phyloP scores from a whole-genome alignment of 78 protist species.

The Dictyostelium intermedium region DNA sequence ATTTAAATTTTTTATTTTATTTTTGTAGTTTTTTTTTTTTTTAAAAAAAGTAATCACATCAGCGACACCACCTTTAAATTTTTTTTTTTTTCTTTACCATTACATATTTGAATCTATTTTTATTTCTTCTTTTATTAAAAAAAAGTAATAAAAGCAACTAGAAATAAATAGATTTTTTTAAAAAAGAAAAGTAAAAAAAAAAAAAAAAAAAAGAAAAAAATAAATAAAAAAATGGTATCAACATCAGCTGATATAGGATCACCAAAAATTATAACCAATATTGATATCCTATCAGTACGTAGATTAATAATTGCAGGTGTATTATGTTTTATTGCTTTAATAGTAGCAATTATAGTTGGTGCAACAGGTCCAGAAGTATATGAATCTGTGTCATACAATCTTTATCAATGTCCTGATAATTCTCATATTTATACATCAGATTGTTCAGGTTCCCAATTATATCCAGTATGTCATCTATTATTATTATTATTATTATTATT shows the following conservation, averaged over 20 bases:
- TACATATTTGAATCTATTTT: too few species aligned
- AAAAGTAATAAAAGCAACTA: not conserved
- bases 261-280: constrained; percentile 11
- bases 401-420: constrained; percentile 25
- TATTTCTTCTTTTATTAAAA: not conserved
- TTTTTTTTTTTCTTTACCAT: too few species aligned
- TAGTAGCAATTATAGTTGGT: constrained; percentile 63
- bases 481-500: too few species aligned
- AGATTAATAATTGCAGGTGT: constrained; percentile 27
- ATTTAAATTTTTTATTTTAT: too few species aligned
- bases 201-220: not conserved
- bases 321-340: not conserved
- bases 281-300: constrained; percentile 29
- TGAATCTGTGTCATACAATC: not conserved
- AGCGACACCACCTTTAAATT: not conserved
- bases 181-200: not conserved
- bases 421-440: not conserved
- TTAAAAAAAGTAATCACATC: not conserved
- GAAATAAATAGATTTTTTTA: not conserved
- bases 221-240: not conserved
- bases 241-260: constrained; percentile 11
- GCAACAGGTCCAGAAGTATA: constrained; percentile 61
- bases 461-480: not conserved
- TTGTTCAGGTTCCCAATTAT: constrained; percentile 38
- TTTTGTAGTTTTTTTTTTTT: too few species aligned